Evolutionary conservation across 1,284 basidiomycete genomes (phyloP), one percentile per base, ranked within the genome.

Genomic region (Fistulinella cinereoalba): DNA sequence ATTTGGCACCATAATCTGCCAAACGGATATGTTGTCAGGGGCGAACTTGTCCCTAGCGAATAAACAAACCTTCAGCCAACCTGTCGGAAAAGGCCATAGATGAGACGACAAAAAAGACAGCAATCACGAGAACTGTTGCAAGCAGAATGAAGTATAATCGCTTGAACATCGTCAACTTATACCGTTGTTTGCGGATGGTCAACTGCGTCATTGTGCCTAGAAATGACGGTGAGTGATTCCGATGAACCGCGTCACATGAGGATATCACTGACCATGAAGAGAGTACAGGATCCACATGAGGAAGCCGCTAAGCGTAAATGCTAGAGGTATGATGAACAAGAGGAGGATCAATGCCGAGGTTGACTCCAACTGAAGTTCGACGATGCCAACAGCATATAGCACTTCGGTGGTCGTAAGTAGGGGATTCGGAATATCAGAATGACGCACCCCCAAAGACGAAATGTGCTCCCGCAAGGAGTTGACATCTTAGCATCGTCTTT

Each of bases 241-340:
- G 38, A 28, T 32, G 11, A n/a, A n/a, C n/a, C n/a, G n/a, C 3
- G 7, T 3, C 37, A 29, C 15, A 33, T 18, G 28, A 32, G 22
- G 8, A 22, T 11, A 39, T 6, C 21, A 66, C 74, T 27, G 55
- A 89, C 89, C 83, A 58, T 92, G 92, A 45, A 94, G 72, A n/a
- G 87, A 80, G 64, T 92, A 85, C 69, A 94, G 83, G 49, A 94
- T 98, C 96, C 96, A 98, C 60, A 96, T 79, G 36, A 98, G 77
- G 76, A 98, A 98, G 1, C 85, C 84, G 40, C 94, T 97, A 28
- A 99, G 75, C 0, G 95, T 96, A 66, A 98, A 86, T 0, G 95
- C 88, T 34, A 99, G 75, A 2, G 96, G 96, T 58, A 98, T 87
- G 55, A 98, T 90, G 65, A 95, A 90, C 51, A 92, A 58, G 40